Evolutionary conservation across 2,329 filamentous ascomycete genomes (phyloP).

Genomic region (Chrysoporthe austroafricana): DNA sequence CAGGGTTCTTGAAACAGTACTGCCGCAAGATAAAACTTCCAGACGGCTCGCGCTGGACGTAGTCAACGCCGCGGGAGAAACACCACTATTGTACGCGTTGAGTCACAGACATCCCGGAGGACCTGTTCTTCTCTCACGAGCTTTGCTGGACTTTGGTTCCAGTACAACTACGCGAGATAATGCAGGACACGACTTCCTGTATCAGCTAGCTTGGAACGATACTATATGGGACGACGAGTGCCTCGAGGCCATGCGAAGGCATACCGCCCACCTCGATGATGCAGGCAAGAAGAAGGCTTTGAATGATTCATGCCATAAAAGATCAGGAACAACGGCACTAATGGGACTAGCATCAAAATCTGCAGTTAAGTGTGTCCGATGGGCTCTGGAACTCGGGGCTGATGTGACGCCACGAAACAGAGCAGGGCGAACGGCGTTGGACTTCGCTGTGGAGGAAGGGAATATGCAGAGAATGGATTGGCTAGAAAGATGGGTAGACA

Average conservation of each 20-base stretch:
- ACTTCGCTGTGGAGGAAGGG: neutral
- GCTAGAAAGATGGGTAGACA: neutral
- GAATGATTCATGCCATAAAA: neutral
- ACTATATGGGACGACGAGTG: neutral
- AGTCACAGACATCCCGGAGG: neutral
- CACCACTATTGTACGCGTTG: neutral
- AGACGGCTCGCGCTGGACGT: neutral
- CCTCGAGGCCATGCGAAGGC: neutral
- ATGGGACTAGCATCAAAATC: neutral
- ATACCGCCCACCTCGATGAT: neutral
- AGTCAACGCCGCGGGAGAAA: neutral
- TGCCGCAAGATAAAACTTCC: neutral
- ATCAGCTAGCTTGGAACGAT: neutral
- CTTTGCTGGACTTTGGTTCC: neutral
- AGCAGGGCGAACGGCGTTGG: neutral
- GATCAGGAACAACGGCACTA: neutral
- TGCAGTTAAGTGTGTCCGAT: neutral
- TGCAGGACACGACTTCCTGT: neutral
- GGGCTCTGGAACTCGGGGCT: neutral
- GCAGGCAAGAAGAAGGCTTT: neutral
- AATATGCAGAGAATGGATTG: neutral
- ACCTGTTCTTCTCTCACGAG: neutral
- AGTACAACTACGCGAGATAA: neutral
- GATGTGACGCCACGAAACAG: neutral
- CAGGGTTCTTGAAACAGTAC: neutral